Conservation (phyloP, 345 rosid species). For the Bruguiera sexangula region DNA sequence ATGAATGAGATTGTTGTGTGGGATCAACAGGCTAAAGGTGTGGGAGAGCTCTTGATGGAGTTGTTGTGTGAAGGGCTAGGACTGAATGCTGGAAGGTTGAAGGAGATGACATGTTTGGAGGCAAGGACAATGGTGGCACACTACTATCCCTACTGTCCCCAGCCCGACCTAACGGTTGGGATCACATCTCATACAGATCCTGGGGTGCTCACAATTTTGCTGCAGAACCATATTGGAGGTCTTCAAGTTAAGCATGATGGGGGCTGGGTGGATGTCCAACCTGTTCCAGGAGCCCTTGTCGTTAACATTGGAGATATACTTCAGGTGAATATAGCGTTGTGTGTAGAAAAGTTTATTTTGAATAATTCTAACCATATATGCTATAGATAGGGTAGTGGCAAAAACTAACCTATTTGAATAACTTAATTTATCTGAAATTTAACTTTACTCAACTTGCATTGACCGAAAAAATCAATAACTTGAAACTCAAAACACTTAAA, state of each 20-base stretch:
- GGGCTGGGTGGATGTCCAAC: conserved; percentile 19
- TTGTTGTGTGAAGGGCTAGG: conserved; percentile 23
- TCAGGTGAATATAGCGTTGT: conserved; percentile 30
- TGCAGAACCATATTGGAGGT: conserved; percentile 18
- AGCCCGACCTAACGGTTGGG: conserved; percentile 20
- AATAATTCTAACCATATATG: too few relatives aligned
- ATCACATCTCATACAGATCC: conserved; percentile 20
- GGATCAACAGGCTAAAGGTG: conserved; percentile 4
- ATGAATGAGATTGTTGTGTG: conserved; percentile 16
- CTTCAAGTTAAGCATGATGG: conserved; percentile 15
- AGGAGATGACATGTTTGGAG: conserved; percentile 14
- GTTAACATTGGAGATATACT: conserved; percentile 49
- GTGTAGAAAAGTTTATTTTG: too few relatives aligned
- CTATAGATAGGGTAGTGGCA: too few relatives aligned
- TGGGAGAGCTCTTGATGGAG: conserved; percentile 20
- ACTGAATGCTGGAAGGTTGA: conserved; percentile 3
- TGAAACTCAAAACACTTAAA: too few relatives aligned
- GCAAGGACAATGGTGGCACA: conserved; percentile 17
- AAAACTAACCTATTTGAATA: too few relatives aligned
- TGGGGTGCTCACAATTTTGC: conserved; percentile 12
- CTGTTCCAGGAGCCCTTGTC: conserved; percentile 45
- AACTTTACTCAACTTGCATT: too few relatives aligned
- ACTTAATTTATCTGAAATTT: too few relatives aligned
- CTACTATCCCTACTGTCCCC: conserved; percentile 26
- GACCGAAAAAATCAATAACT: too few relatives aligned